Percentiles rank a stretch among this genome's conserved stretches.
phyloP scores from a whole-genome alignment of 495 filamentous ascomycete genomes.

The Penicillium bialowiezense region DNA sequence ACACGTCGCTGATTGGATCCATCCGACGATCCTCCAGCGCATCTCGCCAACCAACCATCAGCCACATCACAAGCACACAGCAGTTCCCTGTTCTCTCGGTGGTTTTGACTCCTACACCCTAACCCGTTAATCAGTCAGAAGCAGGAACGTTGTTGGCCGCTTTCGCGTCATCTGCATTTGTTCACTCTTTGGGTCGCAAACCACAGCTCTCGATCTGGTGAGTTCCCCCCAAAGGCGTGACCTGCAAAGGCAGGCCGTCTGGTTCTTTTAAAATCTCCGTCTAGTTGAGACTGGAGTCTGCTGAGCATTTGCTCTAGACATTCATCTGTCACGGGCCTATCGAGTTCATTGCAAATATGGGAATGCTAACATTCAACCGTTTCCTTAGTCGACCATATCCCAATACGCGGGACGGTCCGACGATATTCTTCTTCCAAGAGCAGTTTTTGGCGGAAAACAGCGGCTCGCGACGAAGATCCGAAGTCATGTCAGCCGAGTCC shows the following conservation, averaged over 20 bases:
- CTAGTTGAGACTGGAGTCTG: conserved; percentile 1
- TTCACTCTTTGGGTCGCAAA: conserved; percentile 14
- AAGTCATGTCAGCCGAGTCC: conserved; percentile 25
- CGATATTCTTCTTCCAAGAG: conserved; percentile 44
- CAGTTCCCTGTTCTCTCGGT: conserved; percentile 3
- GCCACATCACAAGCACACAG: conserved; percentile 6
- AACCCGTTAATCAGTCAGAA: neutral
- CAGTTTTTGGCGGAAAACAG: conserved; percentile 42
- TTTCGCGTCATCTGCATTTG: conserved; percentile 1
- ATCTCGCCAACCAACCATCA: conserved; percentile 12
- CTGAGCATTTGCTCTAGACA: neutral
- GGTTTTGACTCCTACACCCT: neutral
- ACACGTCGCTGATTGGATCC: neutral
- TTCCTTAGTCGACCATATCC: conserved; percentile 44
- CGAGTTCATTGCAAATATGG: conserved; percentile 23
- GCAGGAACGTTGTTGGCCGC: conserved; percentile 1
- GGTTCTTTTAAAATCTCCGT: conserved; percentile 5
- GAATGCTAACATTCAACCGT: conserved; percentile 44
- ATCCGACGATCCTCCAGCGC: conserved; percentile 1
- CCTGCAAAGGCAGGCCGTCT: no score
- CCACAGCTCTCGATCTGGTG: conserved; percentile 15
- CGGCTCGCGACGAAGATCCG: conserved; percentile 26
- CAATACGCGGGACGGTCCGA: conserved; percentile 38
- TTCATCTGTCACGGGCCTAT: neutral
- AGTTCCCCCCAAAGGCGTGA: conserved; percentile 7